A percentile compares a stretch with the other conserved stretches of the same genome.
Evolutionary conservation across 768 basidiomycete species (phyloP).

Genomic region (Mycena alexandri): DNA sequence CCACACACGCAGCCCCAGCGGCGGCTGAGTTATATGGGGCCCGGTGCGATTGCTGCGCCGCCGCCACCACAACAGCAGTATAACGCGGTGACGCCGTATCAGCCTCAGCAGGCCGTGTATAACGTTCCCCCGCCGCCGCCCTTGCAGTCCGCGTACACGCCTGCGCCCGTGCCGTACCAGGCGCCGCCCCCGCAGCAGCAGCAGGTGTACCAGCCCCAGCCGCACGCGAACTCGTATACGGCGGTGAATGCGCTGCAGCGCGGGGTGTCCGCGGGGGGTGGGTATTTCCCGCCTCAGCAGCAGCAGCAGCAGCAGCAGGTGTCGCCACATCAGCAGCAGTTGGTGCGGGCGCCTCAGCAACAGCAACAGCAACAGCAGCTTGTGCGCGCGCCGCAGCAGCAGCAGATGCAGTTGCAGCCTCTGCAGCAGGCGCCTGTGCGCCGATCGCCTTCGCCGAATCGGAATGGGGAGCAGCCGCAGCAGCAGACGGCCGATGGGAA

Average conservation of each 20-base stretch:
- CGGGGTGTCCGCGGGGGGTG: constrained; percentile 41
- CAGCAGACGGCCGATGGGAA: constrained; percentile 81
- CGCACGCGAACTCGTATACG: constrained; percentile 38
- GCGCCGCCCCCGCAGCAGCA: constrained; percentile 38
- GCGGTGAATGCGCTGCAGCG: constrained; percentile 46
- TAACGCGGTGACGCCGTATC: constrained; percentile 55
- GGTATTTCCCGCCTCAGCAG: constrained; percentile 50
- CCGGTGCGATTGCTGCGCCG: constrained; percentile 42
- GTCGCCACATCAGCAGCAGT: constrained; percentile 43
- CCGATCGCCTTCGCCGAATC: constrained; percentile 67
- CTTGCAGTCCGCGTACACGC: constrained; percentile 43
- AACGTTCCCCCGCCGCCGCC: constrained; percentile 45
- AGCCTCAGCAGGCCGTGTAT: constrained; percentile 54
- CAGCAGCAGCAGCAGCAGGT: constrained; percentile 38
- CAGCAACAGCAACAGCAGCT: constrained; percentile 44
- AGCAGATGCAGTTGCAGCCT: constrained; percentile 46
- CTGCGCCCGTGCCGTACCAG: constrained; percentile 31
- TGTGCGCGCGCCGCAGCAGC: constrained; percentile 33
- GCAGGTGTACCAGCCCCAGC: constrained; percentile 40
- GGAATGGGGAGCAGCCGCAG: constrained; percentile 43
- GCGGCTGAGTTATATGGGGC: constrained; percentile 51
- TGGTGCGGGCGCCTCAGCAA: constrained; percentile 28
- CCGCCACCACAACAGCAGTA: constrained; percentile 55
- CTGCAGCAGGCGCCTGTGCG: constrained; percentile 49
- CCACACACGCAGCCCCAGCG: constrained; percentile 49